Conservation (phyloP, 164 flowering plant species). For the Magnolia sinica region DNA sequence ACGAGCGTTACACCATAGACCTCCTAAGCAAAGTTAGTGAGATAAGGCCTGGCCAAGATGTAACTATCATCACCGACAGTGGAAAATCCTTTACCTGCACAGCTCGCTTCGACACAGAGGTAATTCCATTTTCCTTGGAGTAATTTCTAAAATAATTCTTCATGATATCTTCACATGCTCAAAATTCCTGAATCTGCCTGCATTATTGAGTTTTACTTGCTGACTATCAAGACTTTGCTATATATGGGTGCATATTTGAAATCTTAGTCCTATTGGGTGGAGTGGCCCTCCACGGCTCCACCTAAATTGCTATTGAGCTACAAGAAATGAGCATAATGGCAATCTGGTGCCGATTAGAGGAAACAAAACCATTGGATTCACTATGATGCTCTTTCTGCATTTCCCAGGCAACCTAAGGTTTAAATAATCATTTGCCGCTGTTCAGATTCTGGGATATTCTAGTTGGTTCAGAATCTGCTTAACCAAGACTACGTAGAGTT, state of each 20-base stretch:
- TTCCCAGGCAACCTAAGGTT: too few relatives aligned
- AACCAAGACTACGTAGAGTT: too few relatives aligned
- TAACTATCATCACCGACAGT: constrained; percentile 33
- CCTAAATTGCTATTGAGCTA: background rate
- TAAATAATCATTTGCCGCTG: too few relatives aligned
- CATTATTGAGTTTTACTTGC: background rate
- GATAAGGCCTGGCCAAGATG: constrained; percentile 42
- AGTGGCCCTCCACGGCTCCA: background rate
- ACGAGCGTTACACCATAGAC: constrained; percentile 35
- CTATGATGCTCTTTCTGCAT: too few relatives aligned
- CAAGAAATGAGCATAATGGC: too few relatives aligned
- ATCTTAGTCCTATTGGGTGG: background rate
- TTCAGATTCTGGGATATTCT: too few relatives aligned
- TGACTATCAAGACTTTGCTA: background rate
- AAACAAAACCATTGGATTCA: too few relatives aligned
- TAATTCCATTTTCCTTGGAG: background rate
- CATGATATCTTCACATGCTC: background rate
- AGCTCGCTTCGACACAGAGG: constrained; percentile 47
- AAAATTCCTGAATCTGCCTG: background rate
- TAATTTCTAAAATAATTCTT: background rate
- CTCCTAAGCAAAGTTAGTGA: constrained; percentile 34
- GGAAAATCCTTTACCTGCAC: constrained; percentile 43
- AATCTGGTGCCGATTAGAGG: too few relatives aligned
- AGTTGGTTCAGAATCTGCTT: too few relatives aligned
- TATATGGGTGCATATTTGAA: background rate